Conservation (phyloP, 495 filamentous ascomycete genomes). For the Extremus antarcticus region DNA sequence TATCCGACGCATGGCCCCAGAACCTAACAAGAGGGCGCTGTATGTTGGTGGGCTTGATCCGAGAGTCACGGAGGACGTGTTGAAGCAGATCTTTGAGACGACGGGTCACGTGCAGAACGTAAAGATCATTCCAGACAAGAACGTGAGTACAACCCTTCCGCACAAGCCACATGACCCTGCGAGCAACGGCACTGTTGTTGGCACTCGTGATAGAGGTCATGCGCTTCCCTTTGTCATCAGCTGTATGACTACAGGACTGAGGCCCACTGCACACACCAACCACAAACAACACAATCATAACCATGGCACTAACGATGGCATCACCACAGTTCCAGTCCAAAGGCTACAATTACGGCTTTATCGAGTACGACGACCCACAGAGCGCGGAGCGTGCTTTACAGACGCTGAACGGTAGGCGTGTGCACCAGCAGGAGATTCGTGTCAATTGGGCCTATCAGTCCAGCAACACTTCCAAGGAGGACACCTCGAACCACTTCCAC, state of each 20-base stretch:
- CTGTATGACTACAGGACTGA: neutral
- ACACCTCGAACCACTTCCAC: constrained; percentile 97
- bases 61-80: constrained; percentile 87
- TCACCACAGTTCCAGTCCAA: constrained; percentile 59
- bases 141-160: constrained; percentile 47
- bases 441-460: constrained; percentile 99
- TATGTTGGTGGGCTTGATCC: constrained; percentile 95
- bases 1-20: constrained; percentile 83
- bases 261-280: neutral
- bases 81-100: constrained; percentile 98
- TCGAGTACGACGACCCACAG: constrained; percentile 96
- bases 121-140: constrained; percentile 99
- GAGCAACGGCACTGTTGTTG: no score
- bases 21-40: constrained; percentile 95
- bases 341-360: constrained; percentile 98
- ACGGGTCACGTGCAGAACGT: constrained; percentile 96
- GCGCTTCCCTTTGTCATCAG: neutral
- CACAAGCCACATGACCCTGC: neutral
- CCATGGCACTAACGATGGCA: constrained; percentile 2
- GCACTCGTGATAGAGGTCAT: no score
- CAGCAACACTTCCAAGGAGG: constrained; percentile 88
- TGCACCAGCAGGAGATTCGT: constrained; percentile 97
- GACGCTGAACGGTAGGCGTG: constrained; percentile 86
- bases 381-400: constrained; percentile 94
- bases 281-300: neutral